phyloP scores from a whole-genome alignment of 2,329 filamentous ascomycete species.

The Colletotrichum phormii region DNA sequence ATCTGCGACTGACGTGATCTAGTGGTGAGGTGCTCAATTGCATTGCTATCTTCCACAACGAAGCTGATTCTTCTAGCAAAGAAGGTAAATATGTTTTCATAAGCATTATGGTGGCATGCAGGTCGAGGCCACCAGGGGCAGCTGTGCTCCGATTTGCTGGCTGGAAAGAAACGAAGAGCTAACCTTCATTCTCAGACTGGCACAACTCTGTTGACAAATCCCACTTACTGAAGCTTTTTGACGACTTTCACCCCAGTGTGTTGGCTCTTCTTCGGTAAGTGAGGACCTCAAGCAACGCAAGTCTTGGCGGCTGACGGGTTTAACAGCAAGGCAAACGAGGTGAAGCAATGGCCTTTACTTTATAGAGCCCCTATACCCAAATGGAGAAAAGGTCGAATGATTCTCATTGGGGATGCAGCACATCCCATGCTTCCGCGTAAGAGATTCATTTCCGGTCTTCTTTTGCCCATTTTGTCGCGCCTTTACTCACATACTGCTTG shows the following conservation, averaged over 20 bases:
- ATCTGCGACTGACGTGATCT: not conserved
- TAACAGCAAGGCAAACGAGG: conserved; percentile 47
- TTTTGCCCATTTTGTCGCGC: not conserved
- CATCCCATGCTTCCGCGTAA: conserved; percentile 53
- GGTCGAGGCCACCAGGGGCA: no score
- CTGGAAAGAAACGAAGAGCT: not conserved
- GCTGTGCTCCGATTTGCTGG: not conserved
- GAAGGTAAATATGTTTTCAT: conserved; percentile 3
- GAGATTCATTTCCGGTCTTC: conserved; percentile 4
- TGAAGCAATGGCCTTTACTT: conserved; percentile 50
- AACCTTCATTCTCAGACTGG: conserved; percentile 15
- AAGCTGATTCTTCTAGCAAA: conserved; percentile 29
- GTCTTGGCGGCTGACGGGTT: not conserved
- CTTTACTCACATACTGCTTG: conserved; percentile 20
- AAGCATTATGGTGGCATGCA: no score
- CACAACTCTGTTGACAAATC: conserved; percentile 42
- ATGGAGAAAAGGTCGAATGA: conserved; percentile 47
- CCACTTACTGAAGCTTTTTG: conserved; percentile 43
- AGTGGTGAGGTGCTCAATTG: conserved; percentile 50
- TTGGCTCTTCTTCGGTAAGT: conserved; percentile 44
- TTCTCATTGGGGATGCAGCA: conserved; percentile 51
- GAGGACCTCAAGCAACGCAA: not conserved
- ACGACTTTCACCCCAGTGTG: conserved; percentile 43
- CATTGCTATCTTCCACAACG: conserved; percentile 46
- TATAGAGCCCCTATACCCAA: conserved; percentile 47